Evolutionary conservation across 129 eudicot species (phyloP).

Genomic region (Flaveria sonorensis): DNA sequence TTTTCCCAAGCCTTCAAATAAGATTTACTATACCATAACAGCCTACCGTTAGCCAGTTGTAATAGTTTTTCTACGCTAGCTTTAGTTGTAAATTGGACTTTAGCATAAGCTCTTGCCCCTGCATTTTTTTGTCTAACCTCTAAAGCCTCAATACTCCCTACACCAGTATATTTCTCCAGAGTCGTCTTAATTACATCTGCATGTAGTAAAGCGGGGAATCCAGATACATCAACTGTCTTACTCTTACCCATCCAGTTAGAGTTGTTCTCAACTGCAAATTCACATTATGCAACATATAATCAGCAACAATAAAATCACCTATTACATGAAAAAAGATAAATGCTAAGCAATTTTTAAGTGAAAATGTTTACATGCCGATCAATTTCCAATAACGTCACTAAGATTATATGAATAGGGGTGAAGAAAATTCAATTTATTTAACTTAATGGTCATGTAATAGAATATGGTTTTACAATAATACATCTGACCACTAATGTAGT

Average conservation of each 20-base stretch:
- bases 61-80: slow-evolving; percentile 39
- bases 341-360: neutral
- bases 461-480: neutral
- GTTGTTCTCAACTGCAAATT: slow-evolving; percentile 34
- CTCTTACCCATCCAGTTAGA: slow-evolving; percentile 64
- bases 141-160: slow-evolving; percentile 62
- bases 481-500: slow-evolving; percentile 8
- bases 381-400: neutral
- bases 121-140: slow-evolving; percentile 48
- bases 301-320: slow-evolving; percentile 12
- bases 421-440: neutral
- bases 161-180: slow-evolving; percentile 56
- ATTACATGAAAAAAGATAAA: slow-evolving; percentile 1
- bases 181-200: slow-evolving; percentile 46
- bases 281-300: slow-evolving; percentile 14
- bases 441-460: neutral
- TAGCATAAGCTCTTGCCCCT: slow-evolving; percentile 57
- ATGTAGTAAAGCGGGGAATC: slow-evolving; percentile 51
- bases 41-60: slow-evolving; percentile 25
- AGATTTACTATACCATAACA: slow-evolving; percentile 45
- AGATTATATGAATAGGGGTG: neutral
- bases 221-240: slow-evolving; percentile 68
- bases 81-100: slow-evolving; percentile 57
- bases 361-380: neutral
- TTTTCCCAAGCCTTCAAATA: slow-evolving; percentile 50